Evolutionary conservation across 257 asterid genomes (phyloP).

Genomic region (Solanum arcanum): DNA sequence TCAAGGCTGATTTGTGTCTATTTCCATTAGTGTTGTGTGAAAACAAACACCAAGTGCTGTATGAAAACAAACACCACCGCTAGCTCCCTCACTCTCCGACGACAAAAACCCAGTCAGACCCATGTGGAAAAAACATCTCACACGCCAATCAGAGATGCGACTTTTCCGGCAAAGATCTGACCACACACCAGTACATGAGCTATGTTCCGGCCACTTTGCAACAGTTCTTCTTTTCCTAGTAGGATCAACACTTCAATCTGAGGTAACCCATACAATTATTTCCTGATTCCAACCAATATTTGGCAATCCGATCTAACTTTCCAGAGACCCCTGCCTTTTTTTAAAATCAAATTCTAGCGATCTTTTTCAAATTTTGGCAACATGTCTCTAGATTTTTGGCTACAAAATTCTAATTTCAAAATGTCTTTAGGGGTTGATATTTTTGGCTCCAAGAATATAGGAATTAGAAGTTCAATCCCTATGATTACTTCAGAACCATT

Average conservation of each 20-base stretch:
- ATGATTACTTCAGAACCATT: not conserved
- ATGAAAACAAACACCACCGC: not conserved
- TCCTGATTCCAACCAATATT: not conserved
- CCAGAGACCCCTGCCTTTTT: not conserved
- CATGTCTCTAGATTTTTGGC: too few species aligned
- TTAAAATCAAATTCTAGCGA: too few species aligned
- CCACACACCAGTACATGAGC: not conserved
- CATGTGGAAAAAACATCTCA: not conserved
- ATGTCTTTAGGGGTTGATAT: too few species aligned
- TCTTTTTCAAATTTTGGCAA: too few species aligned
- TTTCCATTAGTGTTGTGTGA: not conserved
- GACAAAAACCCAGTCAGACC: not conserved
- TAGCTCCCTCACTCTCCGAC: not conserved
- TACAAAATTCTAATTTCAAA: too few species aligned
- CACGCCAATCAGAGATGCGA: not conserved
- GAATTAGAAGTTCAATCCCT: not conserved
- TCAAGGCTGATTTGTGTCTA: not conserved
- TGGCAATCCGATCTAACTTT: not conserved
- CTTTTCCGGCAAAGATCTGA: not conserved
- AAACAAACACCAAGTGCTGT: not conserved
- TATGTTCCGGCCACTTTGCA: not conserved
- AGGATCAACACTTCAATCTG: not conserved
- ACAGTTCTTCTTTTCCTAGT: not conserved
- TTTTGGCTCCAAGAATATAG: not conserved
- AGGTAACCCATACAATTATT: not conserved